Base-by-base conservation (phyloP, 2,329 filamentous ascomycete species). In the Epichloe sibirici region DNA sequence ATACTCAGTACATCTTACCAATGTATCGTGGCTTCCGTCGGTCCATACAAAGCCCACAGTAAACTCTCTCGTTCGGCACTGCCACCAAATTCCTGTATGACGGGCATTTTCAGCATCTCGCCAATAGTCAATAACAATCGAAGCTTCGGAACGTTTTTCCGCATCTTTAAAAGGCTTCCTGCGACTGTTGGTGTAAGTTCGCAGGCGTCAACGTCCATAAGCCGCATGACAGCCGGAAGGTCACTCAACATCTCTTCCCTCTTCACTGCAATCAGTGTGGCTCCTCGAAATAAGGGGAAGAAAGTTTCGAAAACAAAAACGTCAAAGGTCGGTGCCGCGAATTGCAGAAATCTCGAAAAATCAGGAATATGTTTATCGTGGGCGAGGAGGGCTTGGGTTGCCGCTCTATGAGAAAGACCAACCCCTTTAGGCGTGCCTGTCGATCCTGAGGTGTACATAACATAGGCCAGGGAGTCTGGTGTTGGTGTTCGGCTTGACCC, bases 271-370 rank as follows among this genome's bases (percentile, higher is more conserved):
- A 91, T 79, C 2, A 96, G 71, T 0, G 88, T 95, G 23, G 72
- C 73, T 2, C 86, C 86, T 53, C 88, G 76, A 56, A 83, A 85
- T 15, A 90, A 71, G 0, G 90, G 86, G 58, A 95, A 95, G 74
- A 95, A 95, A 6, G 94, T 90, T 64, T 96, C 90, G 64, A 96
- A 96, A 5, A 95, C 85, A 0, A 88, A 95, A 7, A 96, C 90
- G 66, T 96, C 90, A 64, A 96, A 96, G 0, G 90, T 95, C 1
- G 90, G 88, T 3, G 89, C 85, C 4, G 90, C 90, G 65, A 95
- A 95, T 65, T 96, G 90, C 1, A 96, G 76, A 65, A 96, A 95
- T 45, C 89, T 79, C 15, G 74, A 73, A 63, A 95, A 95, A 0
- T 51, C 40, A 2, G 90, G 90, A 42, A 96, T 83, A 59, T 90